Conservation (phyloP, 2,329 filamentous ascomycete genomes). For the Harringtonia lauricola region DNA sequence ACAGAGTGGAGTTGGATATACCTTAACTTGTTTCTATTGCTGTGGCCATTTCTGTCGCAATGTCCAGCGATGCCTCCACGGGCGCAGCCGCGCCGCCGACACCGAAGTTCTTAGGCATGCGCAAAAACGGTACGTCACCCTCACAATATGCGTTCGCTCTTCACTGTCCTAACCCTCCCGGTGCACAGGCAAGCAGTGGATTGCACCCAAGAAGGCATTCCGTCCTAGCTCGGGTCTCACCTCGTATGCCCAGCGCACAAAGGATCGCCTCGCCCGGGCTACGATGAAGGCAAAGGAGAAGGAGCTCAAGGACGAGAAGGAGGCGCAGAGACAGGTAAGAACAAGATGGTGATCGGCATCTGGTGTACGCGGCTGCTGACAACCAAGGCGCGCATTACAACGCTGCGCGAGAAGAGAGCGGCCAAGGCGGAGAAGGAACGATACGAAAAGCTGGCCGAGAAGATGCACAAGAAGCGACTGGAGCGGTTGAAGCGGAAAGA, state of each 20-base stretch:
- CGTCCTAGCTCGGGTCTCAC: conserved; percentile 68
- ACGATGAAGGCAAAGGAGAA: conserved; percentile 89
- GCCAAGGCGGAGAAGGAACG: conserved; percentile 89
- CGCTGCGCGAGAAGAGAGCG: conserved; percentile 73
- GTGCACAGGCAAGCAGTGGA: conserved; percentile 83
- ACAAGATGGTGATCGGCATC: neutral
- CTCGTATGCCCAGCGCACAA: conserved; percentile 66
- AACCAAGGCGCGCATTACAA: conserved; percentile 59
- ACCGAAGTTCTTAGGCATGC: conserved; percentile 50
- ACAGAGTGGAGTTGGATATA: neutral
- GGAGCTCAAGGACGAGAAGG: conserved; percentile 93
- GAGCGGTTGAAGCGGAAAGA: conserved; percentile 90
- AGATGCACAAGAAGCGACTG: conserved; percentile 94
- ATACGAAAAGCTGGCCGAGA: conserved; percentile 89
- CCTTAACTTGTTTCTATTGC: neutral
- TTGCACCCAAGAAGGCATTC: conserved; percentile 71
- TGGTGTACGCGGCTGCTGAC: conserved; percentile 3
- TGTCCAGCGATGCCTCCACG: conserved; percentile 30
- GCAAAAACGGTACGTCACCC: conserved; percentile 61
- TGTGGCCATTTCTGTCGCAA: conserved; percentile 16
- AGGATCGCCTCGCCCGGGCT: conserved; percentile 55
- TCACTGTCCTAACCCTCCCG: neutral
- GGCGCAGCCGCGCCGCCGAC: conserved; percentile 21
- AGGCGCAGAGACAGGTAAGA: conserved; percentile 70
- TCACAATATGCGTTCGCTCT: neutral